Evolutionary conservation across 768 basidiomycete species (phyloP), one percentile per base, ranked within the genome.

Genomic region (Suillus spraguei): DNA sequence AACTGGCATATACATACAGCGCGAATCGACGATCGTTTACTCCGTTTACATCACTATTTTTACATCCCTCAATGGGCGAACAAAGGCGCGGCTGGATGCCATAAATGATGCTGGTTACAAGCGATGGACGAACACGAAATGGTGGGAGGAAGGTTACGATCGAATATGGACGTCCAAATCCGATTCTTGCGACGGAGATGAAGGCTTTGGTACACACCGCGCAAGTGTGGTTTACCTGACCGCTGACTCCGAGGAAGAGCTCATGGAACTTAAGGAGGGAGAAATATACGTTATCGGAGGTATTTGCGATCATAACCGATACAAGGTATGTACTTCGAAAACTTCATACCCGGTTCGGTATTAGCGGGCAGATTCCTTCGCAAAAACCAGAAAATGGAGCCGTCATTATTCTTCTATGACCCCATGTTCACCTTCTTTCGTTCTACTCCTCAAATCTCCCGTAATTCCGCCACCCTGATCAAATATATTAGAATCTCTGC

Each of bases 201-300:
- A 69, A 55, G 50, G 41, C 39, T 6, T 70, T 16, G 67, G 65
- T 59, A 67, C 65, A 35, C 65, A 75, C 63, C 82, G 83, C 68
- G 75, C 85, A 64, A 85, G 72, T 52, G 80, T 97, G 60, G 83
- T 99, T 44, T 99, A 99, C 76, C 86, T 99, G 59, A 97, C 97
- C 8, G 97, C 96, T 2, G 97, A 99, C 77, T 89, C 96, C 9
- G 84, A 88, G 36, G 86, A 96, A 58, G 94, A 96, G 76, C 78
- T 99, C 49, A 78, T 81, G n/a, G 89, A 92, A 69, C 84, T 99
- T 61, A 87, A 82, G 61, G 87, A 93, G 61, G 87, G 89, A 49
- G 91, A 96, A 72, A 91, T 89, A 9, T 99, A 99, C 73, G 87
- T 99, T 68, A 95, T 99, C 60, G 97, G 97, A 53, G 97, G 96